Percentiles rank a stretch among this genome's conserved stretches.
phyloP scores from a whole-genome alignment of 768 basidiomycete genomes.

The Mrakia hoshinonis region DNA sequence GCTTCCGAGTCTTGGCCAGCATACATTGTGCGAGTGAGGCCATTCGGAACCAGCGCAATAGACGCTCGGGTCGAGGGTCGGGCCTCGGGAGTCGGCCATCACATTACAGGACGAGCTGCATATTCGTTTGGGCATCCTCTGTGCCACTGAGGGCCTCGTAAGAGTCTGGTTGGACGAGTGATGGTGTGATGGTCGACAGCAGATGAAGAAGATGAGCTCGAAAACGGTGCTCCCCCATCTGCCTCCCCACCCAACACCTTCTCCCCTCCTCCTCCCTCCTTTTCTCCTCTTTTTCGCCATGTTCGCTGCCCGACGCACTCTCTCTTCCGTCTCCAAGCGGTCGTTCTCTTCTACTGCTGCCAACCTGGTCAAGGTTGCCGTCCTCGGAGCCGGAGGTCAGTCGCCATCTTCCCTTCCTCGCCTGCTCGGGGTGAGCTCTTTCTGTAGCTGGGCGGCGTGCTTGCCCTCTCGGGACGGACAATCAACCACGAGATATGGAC shows the following conservation, averaged over 20 bases:
- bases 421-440: neutral
- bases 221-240: neutral
- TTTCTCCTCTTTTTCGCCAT: constrained; percentile 30
- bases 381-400: constrained; percentile 87
- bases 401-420: constrained; percentile 23
- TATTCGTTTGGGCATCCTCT: too few relatives aligned
- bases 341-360: constrained; percentile 40
- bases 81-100: too few relatives aligned
- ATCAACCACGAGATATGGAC: too few relatives aligned
- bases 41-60: too few relatives aligned
- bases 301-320: constrained; percentile 37
- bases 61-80: too few relatives aligned
- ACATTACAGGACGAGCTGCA: too few relatives aligned
- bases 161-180: too few relatives aligned
- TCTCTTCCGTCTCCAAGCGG: constrained; percentile 32
- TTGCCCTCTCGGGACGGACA: neutral
- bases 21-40: too few relatives aligned
- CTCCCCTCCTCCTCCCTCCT: neutral
- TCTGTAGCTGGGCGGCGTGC: neutral
- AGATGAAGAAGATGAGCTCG: too few relatives aligned
- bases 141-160: too few relatives aligned
- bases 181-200: too few relatives aligned
- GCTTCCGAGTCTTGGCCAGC: too few relatives aligned
- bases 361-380: constrained; percentile 69
- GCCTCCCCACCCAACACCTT: neutral